phyloP scores from a whole-genome alignment of 163 green algal genomes.

The Picocystis sp. region DNA sequence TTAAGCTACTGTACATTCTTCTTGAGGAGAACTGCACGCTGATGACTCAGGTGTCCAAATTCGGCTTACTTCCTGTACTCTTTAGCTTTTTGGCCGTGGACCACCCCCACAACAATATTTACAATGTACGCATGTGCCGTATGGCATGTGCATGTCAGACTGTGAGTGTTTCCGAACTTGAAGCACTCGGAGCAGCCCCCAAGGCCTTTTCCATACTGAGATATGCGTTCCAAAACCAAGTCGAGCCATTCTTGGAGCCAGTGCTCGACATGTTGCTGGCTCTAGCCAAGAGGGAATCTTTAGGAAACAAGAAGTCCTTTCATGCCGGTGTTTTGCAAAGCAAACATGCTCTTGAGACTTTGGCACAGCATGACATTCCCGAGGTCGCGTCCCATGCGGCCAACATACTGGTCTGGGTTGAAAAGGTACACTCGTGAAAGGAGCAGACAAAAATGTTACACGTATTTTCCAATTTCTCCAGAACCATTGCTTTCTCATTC shows the following conservation, averaged over 20 bases:
- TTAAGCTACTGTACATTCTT: slow-evolving; percentile 51
- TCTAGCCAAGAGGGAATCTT: slow-evolving; percentile 9
- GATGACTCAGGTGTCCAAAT: slow-evolving; percentile 3
- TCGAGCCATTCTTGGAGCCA: slow-evolving; percentile 71
- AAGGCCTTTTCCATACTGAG: slow-evolving; percentile 38
- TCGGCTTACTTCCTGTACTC: slow-evolving; percentile 46
- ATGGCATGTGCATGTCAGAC: slow-evolving; percentile 29
- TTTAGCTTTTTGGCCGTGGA: slow-evolving; percentile 74
- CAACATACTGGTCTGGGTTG: too few relatives aligned
- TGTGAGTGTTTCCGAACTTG: slow-evolving; percentile 19
- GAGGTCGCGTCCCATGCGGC: too few relatives aligned
- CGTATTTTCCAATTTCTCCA: background rate
- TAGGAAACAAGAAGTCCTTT: too few relatives aligned
- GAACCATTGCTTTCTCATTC: background rate
- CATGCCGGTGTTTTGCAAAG: too few relatives aligned
- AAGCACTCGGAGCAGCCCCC: slow-evolving; percentile 30
- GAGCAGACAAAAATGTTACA: background rate
- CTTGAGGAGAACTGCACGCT: slow-evolving; percentile 10
- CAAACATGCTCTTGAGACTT: too few relatives aligned
- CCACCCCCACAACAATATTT: slow-evolving; percentile 82
- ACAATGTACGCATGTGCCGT: slow-evolving; percentile 81
- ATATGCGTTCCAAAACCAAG: slow-evolving; percentile 63
- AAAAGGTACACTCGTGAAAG: too few relatives aligned
- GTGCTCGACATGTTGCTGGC: slow-evolving; percentile 47
- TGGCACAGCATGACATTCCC: too few relatives aligned